Percentiles rank a stretch among this genome's conserved stretches.
These are phyloP conservation scores for Beauveria sp. DNA, from an alignment of 2,329 filamentous ascomycete genomes.

Conservation along the genomic window DNA sequence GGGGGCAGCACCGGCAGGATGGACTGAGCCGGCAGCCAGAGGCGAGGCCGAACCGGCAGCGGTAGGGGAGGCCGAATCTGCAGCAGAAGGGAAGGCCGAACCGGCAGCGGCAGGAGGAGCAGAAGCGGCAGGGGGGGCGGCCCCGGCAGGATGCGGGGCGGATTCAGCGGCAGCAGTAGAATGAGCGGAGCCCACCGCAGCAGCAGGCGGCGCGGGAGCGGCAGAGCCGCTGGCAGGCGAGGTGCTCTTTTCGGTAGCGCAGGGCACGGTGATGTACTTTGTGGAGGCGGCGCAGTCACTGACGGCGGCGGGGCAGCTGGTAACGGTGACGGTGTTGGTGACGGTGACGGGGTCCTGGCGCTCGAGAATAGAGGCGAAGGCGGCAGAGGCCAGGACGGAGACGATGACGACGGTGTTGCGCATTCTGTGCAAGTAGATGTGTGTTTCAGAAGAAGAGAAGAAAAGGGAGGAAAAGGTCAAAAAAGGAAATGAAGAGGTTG, in stretches of 20 bases:
- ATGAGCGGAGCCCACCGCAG: not conserved
- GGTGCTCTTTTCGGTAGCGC: not conserved
- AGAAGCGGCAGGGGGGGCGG: no score
- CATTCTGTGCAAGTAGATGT: not conserved
- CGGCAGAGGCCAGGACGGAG: constrained; percentile 1
- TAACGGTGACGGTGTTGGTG: constrained; percentile 3
- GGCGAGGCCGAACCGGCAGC: no score
- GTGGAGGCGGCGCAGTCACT: not conserved
- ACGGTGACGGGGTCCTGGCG: not conserved
- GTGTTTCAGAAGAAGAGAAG: not conserved
- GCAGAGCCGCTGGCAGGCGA: not conserved
- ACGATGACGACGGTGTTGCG: not conserved
- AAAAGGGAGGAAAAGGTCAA: no score
- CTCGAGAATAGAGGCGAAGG: not conserved
- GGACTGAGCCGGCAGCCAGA: no score
- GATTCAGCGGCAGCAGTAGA: not conserved
- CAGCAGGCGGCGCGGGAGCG: not conserved
- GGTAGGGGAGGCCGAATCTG: no score
- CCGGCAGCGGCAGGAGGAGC: not conserved
- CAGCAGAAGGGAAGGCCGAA: no score
- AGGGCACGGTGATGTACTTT: constrained; percentile 6
- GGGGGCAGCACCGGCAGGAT: not conserved
- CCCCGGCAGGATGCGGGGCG: no score
- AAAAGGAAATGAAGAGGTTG: not conserved
- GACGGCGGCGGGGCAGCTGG: constrained; percentile 7